Evolutionary conservation across 1,284 basidiomycete species (phyloP), one percentile per base, ranked within the genome.

Genomic region (Boletellus deceptivus): DNA sequence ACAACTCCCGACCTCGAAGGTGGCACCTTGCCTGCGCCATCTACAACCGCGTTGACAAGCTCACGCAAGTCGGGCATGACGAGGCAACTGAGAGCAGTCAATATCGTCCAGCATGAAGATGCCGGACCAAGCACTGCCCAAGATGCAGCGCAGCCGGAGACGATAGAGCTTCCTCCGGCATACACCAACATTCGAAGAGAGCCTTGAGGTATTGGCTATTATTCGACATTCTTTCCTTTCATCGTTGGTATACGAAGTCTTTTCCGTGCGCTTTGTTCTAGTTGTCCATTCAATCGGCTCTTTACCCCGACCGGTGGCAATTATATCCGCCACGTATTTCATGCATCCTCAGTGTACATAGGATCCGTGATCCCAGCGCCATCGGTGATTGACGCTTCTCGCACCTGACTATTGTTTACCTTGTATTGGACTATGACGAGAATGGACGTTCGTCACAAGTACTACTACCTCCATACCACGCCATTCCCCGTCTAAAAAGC

Each of bases 101-200:
- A 91, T 61, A 79, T 89, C 58, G 78, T 91, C 46, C 89, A 90
- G 69, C 88, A 91, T 58, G 87, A 91, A 55, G 88, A 91, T 62
- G 88, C 83, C 0, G 88, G 88, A 1, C 64, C 50, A 49, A 65
- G 39, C 70, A 66, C 3, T 43, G 6, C 49, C 20, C 55, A 53
- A 37, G 75, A 74, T 8, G 71, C 59, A 16, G 69, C 70, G 29
- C 77, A 80, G 54, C 60, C 77, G 9, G 86, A 88, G 65, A 89
- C 87, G 43, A 79, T 91, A 36, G 88, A 91, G 69, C 74, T 91
- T 42, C 88, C 88, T 14, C 88, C 88, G 6, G 87, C 88, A 34
- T 91, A 91, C 66, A 86, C 83, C n/a, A 76, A 80, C 53, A 70
- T 84, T 46, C 70, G 67, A 34, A 65, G 52, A 34, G 27, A 50